Percentiles rank a stretch among this genome's conserved stretches.
These are phyloP conservation scores for Phyllosticta citriasiana DNA, from an alignment of 2,329 filamentous ascomycete species.

Conservation along the genomic window DNA sequence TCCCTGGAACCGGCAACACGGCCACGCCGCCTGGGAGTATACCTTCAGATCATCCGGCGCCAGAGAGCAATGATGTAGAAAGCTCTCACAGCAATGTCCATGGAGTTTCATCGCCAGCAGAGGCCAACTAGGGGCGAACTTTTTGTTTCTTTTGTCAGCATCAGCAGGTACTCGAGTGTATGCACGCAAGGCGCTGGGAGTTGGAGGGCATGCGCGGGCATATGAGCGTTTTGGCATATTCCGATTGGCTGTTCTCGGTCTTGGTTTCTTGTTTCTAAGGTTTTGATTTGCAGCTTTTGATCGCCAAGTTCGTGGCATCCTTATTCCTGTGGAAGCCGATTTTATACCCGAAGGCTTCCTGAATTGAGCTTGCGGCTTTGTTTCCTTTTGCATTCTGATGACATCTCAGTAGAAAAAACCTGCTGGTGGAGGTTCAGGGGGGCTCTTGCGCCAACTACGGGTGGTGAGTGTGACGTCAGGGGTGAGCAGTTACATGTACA, in stretches of 20 bases:
- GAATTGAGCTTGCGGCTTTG: background rate
- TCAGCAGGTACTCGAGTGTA: background rate
- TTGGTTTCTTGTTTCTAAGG: background rate
- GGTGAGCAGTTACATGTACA: too few relatives aligned
- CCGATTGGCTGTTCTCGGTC: background rate
- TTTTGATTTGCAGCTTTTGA: background rate
- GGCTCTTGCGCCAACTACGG: too few relatives aligned
- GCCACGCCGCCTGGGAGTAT: slow-evolving; percentile 1
- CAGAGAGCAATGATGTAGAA: background rate
- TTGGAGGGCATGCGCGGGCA: background rate
- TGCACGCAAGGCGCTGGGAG: background rate
- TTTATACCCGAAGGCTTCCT: background rate
- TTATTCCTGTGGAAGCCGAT: background rate
- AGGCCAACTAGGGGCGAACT: background rate
- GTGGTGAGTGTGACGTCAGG: background rate
- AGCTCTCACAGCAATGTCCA: background rate
- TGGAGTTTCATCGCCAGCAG: background rate
- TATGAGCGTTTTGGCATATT: background rate
- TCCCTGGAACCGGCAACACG: slow-evolving; percentile 7
- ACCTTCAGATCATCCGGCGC: background rate
- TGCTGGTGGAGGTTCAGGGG: background rate
- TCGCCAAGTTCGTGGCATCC: background rate
- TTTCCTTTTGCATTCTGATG: background rate
- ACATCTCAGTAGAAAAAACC: background rate
- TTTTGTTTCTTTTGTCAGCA: background rate